Percentiles rank a stretch among this genome's conserved stretches.
These are phyloP conservation scores for Candida verbasci DNA, from an alignment of 805 yeast genomes.

Conservation along the genomic window DNA sequence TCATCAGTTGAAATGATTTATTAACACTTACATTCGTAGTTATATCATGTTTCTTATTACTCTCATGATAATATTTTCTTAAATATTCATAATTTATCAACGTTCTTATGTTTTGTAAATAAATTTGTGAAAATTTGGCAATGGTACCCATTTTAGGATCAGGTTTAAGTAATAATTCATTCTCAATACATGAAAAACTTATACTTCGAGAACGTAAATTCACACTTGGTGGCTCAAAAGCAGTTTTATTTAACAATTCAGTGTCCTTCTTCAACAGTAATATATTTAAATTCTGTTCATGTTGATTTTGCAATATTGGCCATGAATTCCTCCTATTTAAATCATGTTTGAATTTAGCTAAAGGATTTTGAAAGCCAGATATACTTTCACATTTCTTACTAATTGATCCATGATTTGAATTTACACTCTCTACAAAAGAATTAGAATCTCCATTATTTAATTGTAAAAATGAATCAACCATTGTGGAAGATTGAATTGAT, in stretches of 20 bases:
- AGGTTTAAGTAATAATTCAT: conserved; percentile 5
- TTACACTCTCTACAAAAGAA: conserved; percentile 1
- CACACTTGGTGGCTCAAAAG: background rate
- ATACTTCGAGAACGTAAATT: conserved; percentile 12
- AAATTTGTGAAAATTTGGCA: conserved; percentile 14
- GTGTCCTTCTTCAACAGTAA: conserved; percentile 10
- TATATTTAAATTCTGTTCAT: conserved; percentile 14
- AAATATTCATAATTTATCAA: conserved; percentile 19
- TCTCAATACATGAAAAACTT: conserved; percentile 23
- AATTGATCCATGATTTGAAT: conserved; percentile 1
- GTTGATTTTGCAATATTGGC: conserved; percentile 16
- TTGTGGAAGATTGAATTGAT: conserved; percentile 8
- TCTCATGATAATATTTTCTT: conserved; percentile 11
- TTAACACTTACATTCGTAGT: conserved; percentile 12
- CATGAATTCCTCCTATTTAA: conserved; percentile 30
- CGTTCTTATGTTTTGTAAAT: conserved; percentile 13
- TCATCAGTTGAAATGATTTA: conserved; percentile 22
- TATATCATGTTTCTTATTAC: background rate
- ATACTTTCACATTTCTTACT: background rate
- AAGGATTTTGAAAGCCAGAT: conserved; percentile 5
- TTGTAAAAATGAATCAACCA: conserved; percentile 18
- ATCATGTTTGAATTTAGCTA: conserved; percentile 7
- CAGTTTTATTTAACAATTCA: background rate
- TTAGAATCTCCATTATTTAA: conserved; percentile 10
- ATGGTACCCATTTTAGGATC: conserved; percentile 11